These are phyloP conservation scores for Cladophialophora bantiana DNA, from an alignment of 2,329 filamentous ascomycete genomes.

Conservation along the genomic window DNA sequence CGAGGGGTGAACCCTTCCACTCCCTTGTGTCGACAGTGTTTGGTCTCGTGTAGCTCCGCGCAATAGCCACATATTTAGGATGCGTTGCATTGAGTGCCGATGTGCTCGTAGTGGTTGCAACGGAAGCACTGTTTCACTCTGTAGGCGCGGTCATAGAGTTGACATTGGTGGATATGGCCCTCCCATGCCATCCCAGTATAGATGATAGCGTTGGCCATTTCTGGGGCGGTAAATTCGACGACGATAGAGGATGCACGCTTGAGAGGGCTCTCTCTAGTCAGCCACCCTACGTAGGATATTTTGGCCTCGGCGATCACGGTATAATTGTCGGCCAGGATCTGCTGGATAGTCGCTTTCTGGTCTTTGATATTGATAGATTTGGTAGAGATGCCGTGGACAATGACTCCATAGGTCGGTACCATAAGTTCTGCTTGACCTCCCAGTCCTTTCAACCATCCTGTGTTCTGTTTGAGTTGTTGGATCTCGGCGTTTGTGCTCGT, in stretches of 20 bases:
- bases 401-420: conserved; percentile 40
- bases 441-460: conserved; percentile 27
- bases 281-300: too few relatives aligned
- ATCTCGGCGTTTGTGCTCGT: too few relatives aligned
- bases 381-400: conserved; percentile 41
- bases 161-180: conserved; percentile 20
- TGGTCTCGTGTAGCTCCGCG: too few relatives aligned
- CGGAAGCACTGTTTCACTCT: too few relatives aligned
- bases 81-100: too few relatives aligned
- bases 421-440: conserved; percentile 30
- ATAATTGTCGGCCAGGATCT: too few relatives aligned
- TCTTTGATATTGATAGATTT: conserved; percentile 43
- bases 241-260: conserved; percentile 31
- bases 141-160: conserved; percentile 4
- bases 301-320: too few relatives aligned
- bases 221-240: conserved; percentile 41
- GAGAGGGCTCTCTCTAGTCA: conserved; percentile 29
- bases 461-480: too few relatives aligned
- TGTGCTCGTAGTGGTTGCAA: too few relatives aligned
- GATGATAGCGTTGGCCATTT: conserved; percentile 42
- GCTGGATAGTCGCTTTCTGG: conserved; percentile 38
- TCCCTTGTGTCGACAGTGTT: too few relatives aligned
- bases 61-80: too few relatives aligned
- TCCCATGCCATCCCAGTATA: conserved; percentile 41
- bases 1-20: too few relatives aligned